These are phyloP conservation scores for Talaromyces sp. DNA, from an alignment of 2,329 filamentous ascomycete genomes.

Conservation along the genomic window DNA sequence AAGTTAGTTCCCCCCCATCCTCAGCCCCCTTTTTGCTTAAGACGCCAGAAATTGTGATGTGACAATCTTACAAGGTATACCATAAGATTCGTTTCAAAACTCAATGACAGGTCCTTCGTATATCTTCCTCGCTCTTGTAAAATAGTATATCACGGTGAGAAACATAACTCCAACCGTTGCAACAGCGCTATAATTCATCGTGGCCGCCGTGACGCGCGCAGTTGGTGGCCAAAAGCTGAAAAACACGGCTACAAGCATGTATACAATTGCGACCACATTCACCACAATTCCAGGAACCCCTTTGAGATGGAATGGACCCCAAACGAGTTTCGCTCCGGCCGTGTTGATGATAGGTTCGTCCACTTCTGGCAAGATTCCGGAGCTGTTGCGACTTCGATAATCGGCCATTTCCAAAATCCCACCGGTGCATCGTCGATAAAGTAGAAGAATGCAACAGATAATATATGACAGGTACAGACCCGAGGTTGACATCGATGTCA, in stretches of 20 bases:
- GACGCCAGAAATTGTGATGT: background rate
- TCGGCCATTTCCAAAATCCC: slow-evolving; percentile 32
- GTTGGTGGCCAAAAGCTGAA: slow-evolving; percentile 47
- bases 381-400: slow-evolving; percentile 18
- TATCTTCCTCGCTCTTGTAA: slow-evolving; percentile 29
- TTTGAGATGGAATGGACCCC: slow-evolving; percentile 31
- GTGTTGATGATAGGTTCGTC: slow-evolving; percentile 24
- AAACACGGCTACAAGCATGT: slow-evolving; percentile 43
- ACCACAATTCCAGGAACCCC: slow-evolving; percentile 42
- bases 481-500: slow-evolving; percentile 46
- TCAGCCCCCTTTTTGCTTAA: background rate
- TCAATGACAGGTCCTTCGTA: slow-evolving; percentile 31
- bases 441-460: slow-evolving; percentile 42
- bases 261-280: slow-evolving; percentile 44
- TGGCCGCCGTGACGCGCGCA: slow-evolving; percentile 33
- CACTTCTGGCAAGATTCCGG: slow-evolving; percentile 24
- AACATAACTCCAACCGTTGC: slow-evolving; percentile 39
- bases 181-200: slow-evolving; percentile 50
- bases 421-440: slow-evolving; percentile 40
- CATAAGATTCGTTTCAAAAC: slow-evolving; percentile 11
- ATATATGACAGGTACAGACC: slow-evolving; percentile 50
- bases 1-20: background rate
- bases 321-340: slow-evolving; percentile 21
- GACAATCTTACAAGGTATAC: background rate
- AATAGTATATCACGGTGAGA: slow-evolving; percentile 40